phyloP scores from a whole-genome alignment of 805 yeast genomes.

The Starmerella khaoyaiensis region DNA sequence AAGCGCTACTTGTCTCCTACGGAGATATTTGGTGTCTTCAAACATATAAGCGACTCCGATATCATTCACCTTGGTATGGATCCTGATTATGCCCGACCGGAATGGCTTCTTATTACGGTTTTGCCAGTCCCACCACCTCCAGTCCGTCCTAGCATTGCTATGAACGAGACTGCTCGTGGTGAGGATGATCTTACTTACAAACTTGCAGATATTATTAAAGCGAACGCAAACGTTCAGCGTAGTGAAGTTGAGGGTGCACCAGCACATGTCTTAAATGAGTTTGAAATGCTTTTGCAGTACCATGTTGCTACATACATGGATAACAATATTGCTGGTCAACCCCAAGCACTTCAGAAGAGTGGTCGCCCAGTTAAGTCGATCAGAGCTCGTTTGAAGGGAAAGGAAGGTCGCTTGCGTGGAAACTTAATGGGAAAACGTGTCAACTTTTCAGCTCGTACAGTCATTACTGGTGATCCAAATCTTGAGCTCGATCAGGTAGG shows the following conservation, averaged over 20 bases:
- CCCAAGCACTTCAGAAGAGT: conserved; percentile 95
- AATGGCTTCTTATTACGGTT: conserved; percentile 96
- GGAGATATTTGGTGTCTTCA: conserved; percentile 82
- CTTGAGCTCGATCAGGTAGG: conserved; percentile 97
- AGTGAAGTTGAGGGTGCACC: conserved; percentile 98
- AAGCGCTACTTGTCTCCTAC: conserved; percentile 76
- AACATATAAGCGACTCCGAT: conserved; percentile 79
- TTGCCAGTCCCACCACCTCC: conserved; percentile 99
- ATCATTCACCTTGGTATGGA: conserved; percentile 73
- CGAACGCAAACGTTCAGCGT: conserved; percentile 93
- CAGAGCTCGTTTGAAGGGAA: conserved; percentile 98
- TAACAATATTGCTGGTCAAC: conserved; percentile 98
- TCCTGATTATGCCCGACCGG: conserved; percentile 95
- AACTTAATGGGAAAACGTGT: conserved; percentile 99
- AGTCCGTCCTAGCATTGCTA: conserved; percentile 95
- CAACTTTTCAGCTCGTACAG: conserved; percentile 97
- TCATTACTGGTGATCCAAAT: conserved; percentile 97
- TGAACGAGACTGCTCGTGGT: conserved; percentile 95
- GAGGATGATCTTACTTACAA: conserved; percentile 98
- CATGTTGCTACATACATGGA: conserved; percentile 99
- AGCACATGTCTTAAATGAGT: conserved; percentile 92
- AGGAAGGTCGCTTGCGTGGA: conserved; percentile 97
- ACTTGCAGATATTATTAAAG: conserved; percentile 90
- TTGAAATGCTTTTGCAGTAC: conserved; percentile 86
- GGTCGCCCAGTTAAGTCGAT: conserved; percentile 98